Evolutionary conservation across 306 rosid genomes (phyloP).

Genomic region (Dryas octopetala): DNA sequence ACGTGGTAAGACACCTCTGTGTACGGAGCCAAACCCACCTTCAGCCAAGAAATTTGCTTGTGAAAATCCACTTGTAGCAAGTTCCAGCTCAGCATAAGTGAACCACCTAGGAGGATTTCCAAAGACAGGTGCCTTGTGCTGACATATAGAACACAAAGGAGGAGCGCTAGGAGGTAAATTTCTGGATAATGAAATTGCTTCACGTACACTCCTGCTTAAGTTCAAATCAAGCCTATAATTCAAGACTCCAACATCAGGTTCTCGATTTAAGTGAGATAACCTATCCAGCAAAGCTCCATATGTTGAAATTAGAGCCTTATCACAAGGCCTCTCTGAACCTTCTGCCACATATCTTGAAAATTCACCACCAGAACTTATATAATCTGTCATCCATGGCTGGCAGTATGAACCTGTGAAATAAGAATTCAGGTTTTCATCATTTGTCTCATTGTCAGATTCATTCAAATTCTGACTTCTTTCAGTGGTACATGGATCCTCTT

Average conservation of each 20-base stretch:
- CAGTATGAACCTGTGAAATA: slow-evolving; percentile 56
- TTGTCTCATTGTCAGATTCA: slow-evolving; percentile 62
- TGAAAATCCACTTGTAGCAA: slow-evolving; percentile 87
- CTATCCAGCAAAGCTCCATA: slow-evolving; percentile 59
- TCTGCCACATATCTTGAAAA: slow-evolving; percentile 39
- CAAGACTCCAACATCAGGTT: slow-evolving; percentile 48
- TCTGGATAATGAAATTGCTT: slow-evolving; percentile 59
- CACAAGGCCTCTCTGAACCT: slow-evolving; percentile 34
- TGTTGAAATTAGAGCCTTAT: slow-evolving; percentile 47
- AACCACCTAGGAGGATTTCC: slow-evolving; percentile 98
- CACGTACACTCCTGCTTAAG: slow-evolving; percentile 76
- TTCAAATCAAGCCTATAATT: slow-evolving; percentile 55
- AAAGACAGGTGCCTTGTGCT: slow-evolving; percentile 89
- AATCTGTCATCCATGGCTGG: slow-evolving; percentile 68
- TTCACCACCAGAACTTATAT: slow-evolving; percentile 45
- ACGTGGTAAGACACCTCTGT: slow-evolving; percentile 70
- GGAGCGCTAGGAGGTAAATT: slow-evolving; percentile 76
- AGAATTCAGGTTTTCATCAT: slow-evolving; percentile 57
- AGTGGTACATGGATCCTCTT: slow-evolving; percentile 36
- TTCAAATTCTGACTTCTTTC: slow-evolving; percentile 45
- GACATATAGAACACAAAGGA: slow-evolving; percentile 91
- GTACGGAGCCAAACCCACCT: slow-evolving; percentile 97
- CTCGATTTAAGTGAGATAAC: slow-evolving; percentile 51
- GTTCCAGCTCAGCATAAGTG: slow-evolving; percentile 72
- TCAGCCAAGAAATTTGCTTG: slow-evolving; percentile 87